Evolutionary conservation across 495 filamentous ascomycete genomes (phyloP), one percentile per base, ranked within the genome.

Genomic region (Astrothelium macrocarpum): DNA sequence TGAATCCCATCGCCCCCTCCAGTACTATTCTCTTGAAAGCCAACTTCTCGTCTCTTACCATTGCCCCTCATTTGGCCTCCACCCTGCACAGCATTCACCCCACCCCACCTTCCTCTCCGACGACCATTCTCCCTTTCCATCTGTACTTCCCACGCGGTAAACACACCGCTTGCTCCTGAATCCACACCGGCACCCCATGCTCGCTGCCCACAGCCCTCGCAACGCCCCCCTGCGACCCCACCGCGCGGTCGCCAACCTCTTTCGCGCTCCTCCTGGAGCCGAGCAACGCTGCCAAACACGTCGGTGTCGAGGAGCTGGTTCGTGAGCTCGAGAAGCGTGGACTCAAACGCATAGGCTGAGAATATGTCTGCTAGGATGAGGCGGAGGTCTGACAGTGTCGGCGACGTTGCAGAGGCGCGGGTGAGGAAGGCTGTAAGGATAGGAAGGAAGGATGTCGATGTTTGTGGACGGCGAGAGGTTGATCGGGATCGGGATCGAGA

Each of bases 281-380:
- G 82, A 42, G 84, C 81, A 45, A 97, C 91, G 66, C 90, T 87
- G 16, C 88, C 83, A 68, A 96, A 98, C 20, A 96, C 80, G 70
- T 95, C 90, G 66, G 91, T 87, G 64, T 96, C 92, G 0, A 98
- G 78, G 65, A 98, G 83, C 20, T 84, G 82, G 73, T 91, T 93
- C 12, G 95, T 90, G 16, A 98, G 84, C 1, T 83, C 79, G 23
- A 97, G 80, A 14, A 98, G 87, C 2, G 88, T 89, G 68, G 90
- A 87, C 72, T 97, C 95, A 72, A 96, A 96, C 0, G 90, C 85
- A 70, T 98, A 97, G 0, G 95, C 92, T 1, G 93, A 86, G 74
- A 98, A 98, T 53, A 98, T 91, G 7, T 90, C 90, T 1, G 84
- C 79, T 2, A 98, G 81, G 1, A 97, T 91, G 46, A 84, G 81